Conservation (phyloP, 257 asterid genomes). For the Catharanthus roseus region DNA sequence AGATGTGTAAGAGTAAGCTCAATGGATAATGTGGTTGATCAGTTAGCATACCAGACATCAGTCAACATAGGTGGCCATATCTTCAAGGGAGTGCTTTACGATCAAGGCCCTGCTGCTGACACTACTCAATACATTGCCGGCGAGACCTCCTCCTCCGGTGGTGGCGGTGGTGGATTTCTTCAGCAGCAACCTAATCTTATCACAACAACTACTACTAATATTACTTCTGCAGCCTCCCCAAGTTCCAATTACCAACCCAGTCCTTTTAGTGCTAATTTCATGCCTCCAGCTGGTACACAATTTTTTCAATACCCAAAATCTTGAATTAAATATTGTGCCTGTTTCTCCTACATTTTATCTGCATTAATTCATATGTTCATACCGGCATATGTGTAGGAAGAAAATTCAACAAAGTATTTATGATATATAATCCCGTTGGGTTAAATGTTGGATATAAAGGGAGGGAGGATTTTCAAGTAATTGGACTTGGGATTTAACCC, state of each 20-base stretch:
- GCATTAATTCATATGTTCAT: too few relatives aligned
- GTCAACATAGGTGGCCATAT: constrained; percentile 67
- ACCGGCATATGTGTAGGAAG: too few relatives aligned
- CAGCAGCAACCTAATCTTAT: constrained; percentile 18
- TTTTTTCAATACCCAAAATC: constrained; percentile 43
- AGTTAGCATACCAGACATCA: constrained; percentile 70
- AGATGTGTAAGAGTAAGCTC: constrained; percentile 70
- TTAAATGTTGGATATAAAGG: too few relatives aligned
- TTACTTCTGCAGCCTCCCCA: constrained; percentile 13
- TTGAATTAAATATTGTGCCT: constrained; percentile 18
- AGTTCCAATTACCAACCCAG: constrained; percentile 27
- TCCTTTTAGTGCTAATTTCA: constrained; percentile 29
- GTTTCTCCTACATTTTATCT: not conserved
- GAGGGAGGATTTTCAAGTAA: too few relatives aligned
- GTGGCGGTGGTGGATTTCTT: constrained; percentile 19
- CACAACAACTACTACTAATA: not conserved
- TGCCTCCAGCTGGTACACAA: constrained; percentile 34
- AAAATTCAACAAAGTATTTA: too few relatives aligned
- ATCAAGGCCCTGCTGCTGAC: constrained; percentile 47
- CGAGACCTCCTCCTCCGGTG: constrained; percentile 31
- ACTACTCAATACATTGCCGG: constrained; percentile 27
- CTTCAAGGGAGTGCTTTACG: constrained; percentile 73
- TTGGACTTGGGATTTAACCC: too few relatives aligned
- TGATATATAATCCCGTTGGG: too few relatives aligned
- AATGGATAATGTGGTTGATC: constrained; percentile 59